Base-by-base conservation (phyloP, 1,284 basidiomycete species). In the Cutaneotrichosporon cyanovorans region DNA sequence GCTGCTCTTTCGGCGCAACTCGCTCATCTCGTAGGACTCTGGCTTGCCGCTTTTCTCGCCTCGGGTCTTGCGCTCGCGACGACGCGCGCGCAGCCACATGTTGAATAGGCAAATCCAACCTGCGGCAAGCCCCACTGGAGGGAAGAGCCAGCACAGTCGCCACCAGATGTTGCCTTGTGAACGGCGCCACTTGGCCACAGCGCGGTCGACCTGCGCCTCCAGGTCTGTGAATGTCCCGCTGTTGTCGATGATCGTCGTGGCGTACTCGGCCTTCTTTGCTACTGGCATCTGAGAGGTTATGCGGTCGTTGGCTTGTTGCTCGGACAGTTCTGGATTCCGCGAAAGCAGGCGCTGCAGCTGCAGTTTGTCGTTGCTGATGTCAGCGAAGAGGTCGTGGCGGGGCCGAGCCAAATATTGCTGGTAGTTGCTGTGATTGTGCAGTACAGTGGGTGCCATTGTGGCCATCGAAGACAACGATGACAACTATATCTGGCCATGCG, bases 181-280 rank as follows among this genome's bases (percentile, higher is more conserved):
- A 73, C 16, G 78, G 71, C 45, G 69, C 72, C 53, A 92, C 65
- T 61, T 76, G 62, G 39, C 69, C 57, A 93, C 77, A 33, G 90
- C 77, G 1, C 73, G 63, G 42, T 81, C 78, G 11, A 95, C 80
- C 57, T 91, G 85, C 0, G 65, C 63, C 31, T 83, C 76, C 2
- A 93, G 75, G 43, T 89, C 87, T 30, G 76, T 66, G 5, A 76
- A 72, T 0, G 82, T 76, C 2, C 87, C 86, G 5, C 85, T 87
- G 67, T 98, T 98, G 72, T 96, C 90, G 30, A 98, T 71, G 36
- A 96, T 81, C 33, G 82, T 66, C 62, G 95, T 89, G 1, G 91
- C 92, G 60, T 87, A 92, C 10, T 73, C 61, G 6, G 90, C 74
- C 69, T 98, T 98, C 20, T 81, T 74, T 1, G 79, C 65, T 30